Conservation (phyloP, 768 basidiomycete species). For the Suillus ampliporus region DNA sequence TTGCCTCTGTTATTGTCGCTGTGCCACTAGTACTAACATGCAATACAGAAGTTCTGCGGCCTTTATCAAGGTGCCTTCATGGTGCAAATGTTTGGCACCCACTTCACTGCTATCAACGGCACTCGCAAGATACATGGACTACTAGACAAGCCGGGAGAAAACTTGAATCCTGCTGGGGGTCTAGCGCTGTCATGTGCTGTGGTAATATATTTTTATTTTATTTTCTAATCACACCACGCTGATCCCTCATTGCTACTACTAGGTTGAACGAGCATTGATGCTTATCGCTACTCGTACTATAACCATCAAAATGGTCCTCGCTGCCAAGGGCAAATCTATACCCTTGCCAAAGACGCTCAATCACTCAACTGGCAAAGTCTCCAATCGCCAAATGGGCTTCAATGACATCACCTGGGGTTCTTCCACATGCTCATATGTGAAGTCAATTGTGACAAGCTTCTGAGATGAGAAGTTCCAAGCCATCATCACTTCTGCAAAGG, state of each 20-base stretch:
- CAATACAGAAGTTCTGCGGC: background rate
- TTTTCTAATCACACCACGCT: background rate
- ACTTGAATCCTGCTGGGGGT: background rate
- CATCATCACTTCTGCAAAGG: background rate
- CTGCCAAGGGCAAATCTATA: background rate
- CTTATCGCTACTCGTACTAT: background rate
- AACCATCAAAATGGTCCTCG: background rate
- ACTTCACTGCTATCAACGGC: background rate
- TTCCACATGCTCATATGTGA: background rate
- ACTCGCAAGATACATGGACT: background rate
- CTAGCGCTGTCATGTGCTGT: background rate
- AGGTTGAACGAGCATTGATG: background rate
- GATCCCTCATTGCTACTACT: background rate
- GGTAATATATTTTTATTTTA: background rate
- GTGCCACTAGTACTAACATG: background rate
- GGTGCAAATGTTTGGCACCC: background rate
- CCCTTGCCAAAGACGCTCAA: background rate
- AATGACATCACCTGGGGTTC: background rate
- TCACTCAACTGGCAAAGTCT: background rate
- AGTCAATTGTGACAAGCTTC: background rate
- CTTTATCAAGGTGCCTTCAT: background rate
- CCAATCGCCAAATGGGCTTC: background rate
- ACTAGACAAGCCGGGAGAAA: background rate
- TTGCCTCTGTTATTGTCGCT: background rate
- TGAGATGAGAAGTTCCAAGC: background rate